phyloP scores from a whole-genome alignment of 2,329 filamentous ascomycete species.

The Ascochyta viciae-villosae region DNA sequence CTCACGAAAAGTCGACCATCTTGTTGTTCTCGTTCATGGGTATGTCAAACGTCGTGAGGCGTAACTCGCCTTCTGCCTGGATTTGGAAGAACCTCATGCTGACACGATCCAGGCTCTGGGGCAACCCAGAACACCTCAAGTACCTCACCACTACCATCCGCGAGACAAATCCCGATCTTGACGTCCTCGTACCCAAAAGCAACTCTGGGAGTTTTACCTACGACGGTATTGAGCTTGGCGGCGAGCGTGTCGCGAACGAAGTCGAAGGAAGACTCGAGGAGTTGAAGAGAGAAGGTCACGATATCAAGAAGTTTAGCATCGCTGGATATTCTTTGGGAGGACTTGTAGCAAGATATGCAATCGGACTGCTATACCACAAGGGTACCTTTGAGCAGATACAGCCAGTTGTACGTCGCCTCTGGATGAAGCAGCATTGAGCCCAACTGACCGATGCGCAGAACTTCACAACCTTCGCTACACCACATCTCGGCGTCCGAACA shows the following conservation, averaged over 20 bases:
- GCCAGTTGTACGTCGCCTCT: constrained; percentile 70
- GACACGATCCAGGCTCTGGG: constrained; percentile 69
- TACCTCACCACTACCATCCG: constrained; percentile 72
- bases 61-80: constrained; percentile 6
- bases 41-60: constrained; percentile 51
- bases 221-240: constrained; percentile 72
- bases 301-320: constrained; percentile 82
- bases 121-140: constrained; percentile 75
- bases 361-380: constrained; percentile 82
- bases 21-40: constrained; percentile 80
- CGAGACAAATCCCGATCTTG: constrained; percentile 65
- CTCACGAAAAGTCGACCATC: constrained; percentile 62
- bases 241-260: constrained; percentile 69
- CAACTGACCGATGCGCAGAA: constrained; percentile 61
- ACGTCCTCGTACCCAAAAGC: constrained; percentile 74
- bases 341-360: constrained; percentile 82
- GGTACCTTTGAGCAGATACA: constrained; percentile 80
- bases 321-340: constrained; percentile 91
- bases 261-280: constrained; percentile 65
- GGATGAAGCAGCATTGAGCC: not conserved
- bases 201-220: constrained; percentile 76
- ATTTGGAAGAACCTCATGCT: constrained; percentile 13
- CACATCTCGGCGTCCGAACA: constrained; percentile 65
- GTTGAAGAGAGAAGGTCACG: constrained; percentile 67
- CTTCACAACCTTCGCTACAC: constrained; percentile 91